These are phyloP conservation scores for Linnemannia hyalina DNA, from an alignment of 192 early-diverging fungal species.

Conservation along the genomic window DNA sequence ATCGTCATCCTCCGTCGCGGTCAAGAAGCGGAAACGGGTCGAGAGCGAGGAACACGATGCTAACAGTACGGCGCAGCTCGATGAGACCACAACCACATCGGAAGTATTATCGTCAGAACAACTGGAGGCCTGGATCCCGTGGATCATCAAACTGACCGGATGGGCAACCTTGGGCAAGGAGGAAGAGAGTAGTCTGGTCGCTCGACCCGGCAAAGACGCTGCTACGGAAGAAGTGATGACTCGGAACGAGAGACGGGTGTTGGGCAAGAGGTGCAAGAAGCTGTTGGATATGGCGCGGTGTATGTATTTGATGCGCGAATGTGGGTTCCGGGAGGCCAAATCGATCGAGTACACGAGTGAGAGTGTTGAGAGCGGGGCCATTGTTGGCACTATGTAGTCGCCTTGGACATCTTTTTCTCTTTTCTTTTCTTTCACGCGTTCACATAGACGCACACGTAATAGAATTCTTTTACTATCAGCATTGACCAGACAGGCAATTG, in stretches of 20 bases:
- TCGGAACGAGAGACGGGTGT: constrained; percentile 37
- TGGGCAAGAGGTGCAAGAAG: constrained; percentile 53
- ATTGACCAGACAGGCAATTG: neutral
- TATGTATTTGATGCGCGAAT: constrained; percentile 44
- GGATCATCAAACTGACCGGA: constrained; percentile 51
- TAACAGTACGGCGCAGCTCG: neutral
- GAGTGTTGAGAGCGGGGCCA: constrained; percentile 51
- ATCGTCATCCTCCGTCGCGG: neutral
- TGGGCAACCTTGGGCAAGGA: constrained; percentile 50
- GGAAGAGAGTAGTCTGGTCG: constrained; percentile 42
- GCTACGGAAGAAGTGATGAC: constrained; percentile 17
- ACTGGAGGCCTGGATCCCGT: constrained; percentile 38
- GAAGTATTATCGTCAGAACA: constrained; percentile 18
- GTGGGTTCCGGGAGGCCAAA: constrained; percentile 45
- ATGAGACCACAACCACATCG: neutral
- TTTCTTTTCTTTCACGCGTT: neutral
- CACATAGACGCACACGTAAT: neutral
- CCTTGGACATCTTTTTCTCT: neutral
- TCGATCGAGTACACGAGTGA: constrained; percentile 47
- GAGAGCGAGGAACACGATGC: constrained; percentile 8
- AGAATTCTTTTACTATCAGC: neutral
- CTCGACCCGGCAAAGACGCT: constrained; percentile 47
- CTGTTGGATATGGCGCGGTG: constrained; percentile 46
- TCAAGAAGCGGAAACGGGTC: constrained; percentile 37
- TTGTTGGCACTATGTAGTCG: constrained; percentile 42